These are phyloP conservation scores for Piloderma croceum DNA, from an alignment of 768 basidiomycete genomes.

Conservation along the genomic window DNA sequence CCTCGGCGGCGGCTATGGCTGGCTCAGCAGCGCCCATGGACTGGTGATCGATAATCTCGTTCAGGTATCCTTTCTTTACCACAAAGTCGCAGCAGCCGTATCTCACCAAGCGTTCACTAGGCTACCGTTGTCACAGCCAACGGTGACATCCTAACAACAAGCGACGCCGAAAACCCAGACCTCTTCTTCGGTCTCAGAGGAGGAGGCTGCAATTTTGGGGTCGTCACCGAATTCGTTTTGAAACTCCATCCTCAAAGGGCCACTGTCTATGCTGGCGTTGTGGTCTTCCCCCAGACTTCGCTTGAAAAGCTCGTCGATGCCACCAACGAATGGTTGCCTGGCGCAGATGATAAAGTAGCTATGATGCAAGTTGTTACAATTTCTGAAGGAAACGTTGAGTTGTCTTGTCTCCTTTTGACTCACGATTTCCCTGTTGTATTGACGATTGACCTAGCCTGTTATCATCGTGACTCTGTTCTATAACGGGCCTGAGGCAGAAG, in stretches of 20 bases:
- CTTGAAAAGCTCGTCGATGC: conserved; percentile 25
- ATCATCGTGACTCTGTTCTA: conserved; percentile 37
- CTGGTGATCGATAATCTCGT: conserved; percentile 43
- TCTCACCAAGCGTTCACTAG: too few species aligned
- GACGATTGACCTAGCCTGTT: too few species aligned
- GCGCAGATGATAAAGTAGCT: conserved; percentile 32
- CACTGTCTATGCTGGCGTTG: conserved; percentile 40
- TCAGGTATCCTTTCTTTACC: conserved; percentile 1
- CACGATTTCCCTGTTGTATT: too few species aligned
- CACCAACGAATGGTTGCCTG: conserved; percentile 27
- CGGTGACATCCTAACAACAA: conserved; percentile 26
- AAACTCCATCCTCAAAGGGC: conserved; percentile 43
- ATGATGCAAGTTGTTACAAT: conserved; percentile 30
- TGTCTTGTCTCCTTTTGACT: too few species aligned
- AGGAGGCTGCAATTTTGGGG: conserved; percentile 45
- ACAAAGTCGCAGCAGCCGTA: too few species aligned
- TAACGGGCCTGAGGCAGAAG: conserved; percentile 47
- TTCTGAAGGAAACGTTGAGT: conserved; percentile 36
- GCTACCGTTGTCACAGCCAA: conserved; percentile 43
- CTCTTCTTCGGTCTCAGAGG: conserved; percentile 31
- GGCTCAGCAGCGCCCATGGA: conserved; percentile 40
- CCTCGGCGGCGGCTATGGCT: conserved; percentile 53
- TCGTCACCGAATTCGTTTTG: conserved; percentile 48
- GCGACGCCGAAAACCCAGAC: conserved; percentile 18
- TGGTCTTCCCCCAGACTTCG: conserved; percentile 27